These are phyloP conservation scores for Trametes gibbosa DNA, from an alignment of 768 basidiomycete genomes.

Conservation along the genomic window DNA sequence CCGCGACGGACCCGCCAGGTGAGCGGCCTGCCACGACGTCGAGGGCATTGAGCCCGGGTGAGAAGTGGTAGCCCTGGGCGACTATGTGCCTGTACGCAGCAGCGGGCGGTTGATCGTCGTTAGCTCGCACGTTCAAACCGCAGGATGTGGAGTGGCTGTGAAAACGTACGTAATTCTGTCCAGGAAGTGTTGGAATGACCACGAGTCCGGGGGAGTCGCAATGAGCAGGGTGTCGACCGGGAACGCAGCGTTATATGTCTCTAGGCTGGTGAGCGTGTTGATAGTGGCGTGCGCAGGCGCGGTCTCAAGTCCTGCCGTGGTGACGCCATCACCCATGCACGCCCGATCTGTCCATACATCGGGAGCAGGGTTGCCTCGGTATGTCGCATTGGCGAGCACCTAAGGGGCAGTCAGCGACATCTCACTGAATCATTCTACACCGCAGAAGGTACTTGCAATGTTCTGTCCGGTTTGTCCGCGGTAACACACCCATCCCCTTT, in stretches of 20 bases:
- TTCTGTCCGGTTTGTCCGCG: background rate
- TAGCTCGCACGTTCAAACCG: background rate
- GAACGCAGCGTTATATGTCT: background rate
- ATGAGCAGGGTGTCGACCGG: background rate
- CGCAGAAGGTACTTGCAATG: background rate
- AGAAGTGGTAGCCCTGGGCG: background rate
- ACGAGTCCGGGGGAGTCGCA: background rate
- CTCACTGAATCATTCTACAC: background rate
- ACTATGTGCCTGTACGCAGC: background rate
- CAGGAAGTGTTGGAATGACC: slow-evolving; percentile 1
- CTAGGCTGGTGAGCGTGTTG: background rate
- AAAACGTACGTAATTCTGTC: background rate
- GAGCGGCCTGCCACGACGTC: background rate
- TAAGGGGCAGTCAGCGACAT: background rate
- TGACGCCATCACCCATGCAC: background rate
- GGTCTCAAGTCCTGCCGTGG: background rate
- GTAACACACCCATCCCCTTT: background rate
- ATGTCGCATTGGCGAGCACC: background rate
- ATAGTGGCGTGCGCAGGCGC: background rate
- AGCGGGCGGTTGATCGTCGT: background rate
- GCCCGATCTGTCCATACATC: background rate
- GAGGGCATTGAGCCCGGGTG: background rate
- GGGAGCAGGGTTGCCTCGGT: background rate
- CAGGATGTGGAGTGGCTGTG: background rate
- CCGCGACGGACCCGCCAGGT: background rate